phyloP scores from a whole-genome alignment of 2,329 filamentous ascomycete species.

The Trichoderma oligosporum region DNA sequence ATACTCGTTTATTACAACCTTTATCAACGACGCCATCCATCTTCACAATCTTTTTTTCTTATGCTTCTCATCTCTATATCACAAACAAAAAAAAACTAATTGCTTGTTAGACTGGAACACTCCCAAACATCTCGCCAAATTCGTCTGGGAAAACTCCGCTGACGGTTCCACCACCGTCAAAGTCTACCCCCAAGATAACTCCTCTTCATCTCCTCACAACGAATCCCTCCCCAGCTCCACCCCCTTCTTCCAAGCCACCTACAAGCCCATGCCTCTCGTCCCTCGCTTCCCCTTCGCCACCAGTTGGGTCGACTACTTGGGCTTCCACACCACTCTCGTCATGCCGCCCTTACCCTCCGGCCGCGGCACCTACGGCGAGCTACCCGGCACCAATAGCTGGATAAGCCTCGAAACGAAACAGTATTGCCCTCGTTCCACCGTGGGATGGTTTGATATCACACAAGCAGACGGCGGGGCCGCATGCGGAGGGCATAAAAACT shows the following conservation, averaged over 20 bases:
- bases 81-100: not conserved
- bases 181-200: slow-evolving; percentile 44
- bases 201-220: slow-evolving; percentile 21
- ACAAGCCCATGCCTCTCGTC: slow-evolving; percentile 39
- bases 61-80: not conserved
- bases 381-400: slow-evolving; percentile 47
- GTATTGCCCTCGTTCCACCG: slow-evolving; percentile 30
- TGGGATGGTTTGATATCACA: slow-evolving; percentile 47
- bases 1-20: no score
- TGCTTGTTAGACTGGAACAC: slow-evolving; percentile 48
- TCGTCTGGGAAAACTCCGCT: slow-evolving; percentile 41
- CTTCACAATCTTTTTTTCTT: not conserved
- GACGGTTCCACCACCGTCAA: slow-evolving; percentile 39
- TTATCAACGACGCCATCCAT: no score
- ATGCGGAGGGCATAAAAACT: slow-evolving; percentile 36
- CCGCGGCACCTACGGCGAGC: slow-evolving; percentile 37
- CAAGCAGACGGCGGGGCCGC: slow-evolving; percentile 32
- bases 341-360: slow-evolving; percentile 48
- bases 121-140: slow-evolving; percentile 52
- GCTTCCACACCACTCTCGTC: slow-evolving; percentile 43
- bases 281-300: slow-evolving; percentile 45
- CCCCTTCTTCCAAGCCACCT: slow-evolving; percentile 46
- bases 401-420: slow-evolving; percentile 35
- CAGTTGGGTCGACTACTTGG: slow-evolving; percentile 37
- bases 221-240: slow-evolving; percentile 33